Evolutionary conservation across 208 protist species (phyloP), one percentile per base, ranked within the genome.

Genomic region (Wallacemonas sp.): DNA sequence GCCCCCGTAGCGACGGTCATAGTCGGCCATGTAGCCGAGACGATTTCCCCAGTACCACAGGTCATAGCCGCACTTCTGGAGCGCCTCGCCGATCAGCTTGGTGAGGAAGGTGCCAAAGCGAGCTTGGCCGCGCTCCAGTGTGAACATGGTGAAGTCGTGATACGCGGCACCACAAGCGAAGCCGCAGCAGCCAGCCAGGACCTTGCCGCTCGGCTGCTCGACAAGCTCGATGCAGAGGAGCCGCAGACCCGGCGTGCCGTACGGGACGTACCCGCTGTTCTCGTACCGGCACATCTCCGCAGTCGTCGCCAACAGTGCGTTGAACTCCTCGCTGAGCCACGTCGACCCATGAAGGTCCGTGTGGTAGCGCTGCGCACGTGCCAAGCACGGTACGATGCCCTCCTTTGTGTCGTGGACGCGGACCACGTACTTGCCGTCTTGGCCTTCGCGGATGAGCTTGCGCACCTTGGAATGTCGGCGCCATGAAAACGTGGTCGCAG

Each of bases 111-210:
- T 83, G 29, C 85, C 88, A n/a, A 82, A 79, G 18, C 79, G 52
- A 12, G 76, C 71, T 7, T 48, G 25, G 26, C 31, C 36, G 20
- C 59, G 76, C 7, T 49, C 31, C 32, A 73, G 16, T 7, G 88
- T 92, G 74, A 79, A 94, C 85, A 94, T 94, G 29, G 85, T 91
- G 68, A 81, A 88, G 75, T 92, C 88, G 61, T 92, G 82, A 61
- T 84, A 92, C 29, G 85, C 77, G 16, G 76, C 29, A 18, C 88
- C 88, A 26, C 89, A 33, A 4, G 77, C 41, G 28, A 85, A 87
- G 28, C 88, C 81, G 26, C 81, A 82, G 52, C 83, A 92, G 12
- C 85, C 88, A 8, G 85, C 85, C 29, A 87, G 10, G 4, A 89
- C 76, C 11, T 70, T 65, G 1, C 65, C 67, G 3, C 45, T 76